Percentiles rank a stretch among this genome's conserved stretches.
These are phyloP conservation scores for Nidularia pulvinata DNA, from an alignment of 768 basidiomycete genomes.

Conservation along the genomic window DNA sequence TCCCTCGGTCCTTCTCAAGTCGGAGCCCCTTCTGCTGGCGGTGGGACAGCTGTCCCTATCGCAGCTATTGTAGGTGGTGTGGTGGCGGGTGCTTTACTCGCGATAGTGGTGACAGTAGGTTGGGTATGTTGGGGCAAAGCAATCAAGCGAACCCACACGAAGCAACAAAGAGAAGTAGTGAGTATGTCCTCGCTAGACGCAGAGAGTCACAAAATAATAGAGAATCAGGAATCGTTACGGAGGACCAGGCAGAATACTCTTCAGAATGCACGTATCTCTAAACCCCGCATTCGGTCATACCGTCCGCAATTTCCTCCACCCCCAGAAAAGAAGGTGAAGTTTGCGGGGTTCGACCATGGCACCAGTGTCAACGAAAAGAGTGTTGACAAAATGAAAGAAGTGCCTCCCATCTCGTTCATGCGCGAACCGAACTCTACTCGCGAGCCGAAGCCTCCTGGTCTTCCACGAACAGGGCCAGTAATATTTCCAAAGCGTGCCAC, in stretches of 20 bases:
- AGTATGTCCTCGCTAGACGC: constrained; percentile 1
- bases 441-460: too few relatives aligned
- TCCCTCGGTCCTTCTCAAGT: not conserved
- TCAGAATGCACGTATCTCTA: constrained; percentile 30
- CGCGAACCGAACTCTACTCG: not conserved
- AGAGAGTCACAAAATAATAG: not conserved
- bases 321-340: constrained; percentile 36
- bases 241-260: constrained; percentile 37
- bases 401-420: not conserved
- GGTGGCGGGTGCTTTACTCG: constrained; percentile 44
- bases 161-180: constrained; percentile 21
- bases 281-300: constrained; percentile 17
- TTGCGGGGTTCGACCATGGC: constrained; percentile 17
- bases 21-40: not conserved
- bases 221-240: constrained; percentile 16
- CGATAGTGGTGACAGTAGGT: constrained; percentile 33
- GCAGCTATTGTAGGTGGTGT: constrained; percentile 51
- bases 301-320: constrained; percentile 21
- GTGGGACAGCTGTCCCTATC: constrained; percentile 30
- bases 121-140: constrained; percentile 48
- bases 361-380: constrained; percentile 1
- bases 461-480: too few relatives aligned
- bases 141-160: constrained; percentile 31
- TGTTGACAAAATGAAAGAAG: not conserved
- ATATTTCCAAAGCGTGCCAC: too few relatives aligned